Evolutionary conservation across 2,329 filamentous ascomycete species (phyloP).

Genomic region (Neocucurbitaria cava): DNA sequence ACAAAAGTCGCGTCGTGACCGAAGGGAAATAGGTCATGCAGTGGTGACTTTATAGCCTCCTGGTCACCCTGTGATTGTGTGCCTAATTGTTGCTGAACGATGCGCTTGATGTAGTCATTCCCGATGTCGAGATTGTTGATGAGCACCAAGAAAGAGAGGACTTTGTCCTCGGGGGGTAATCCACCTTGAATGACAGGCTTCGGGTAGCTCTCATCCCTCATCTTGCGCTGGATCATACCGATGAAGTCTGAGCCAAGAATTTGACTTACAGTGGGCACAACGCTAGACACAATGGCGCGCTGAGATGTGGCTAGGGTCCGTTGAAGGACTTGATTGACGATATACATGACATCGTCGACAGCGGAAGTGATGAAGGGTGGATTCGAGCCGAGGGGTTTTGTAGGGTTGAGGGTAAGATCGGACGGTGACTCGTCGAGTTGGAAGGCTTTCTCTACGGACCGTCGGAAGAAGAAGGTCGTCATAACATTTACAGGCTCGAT

Average conservation of each 20-base stretch:
- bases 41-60: conserved; percentile 49
- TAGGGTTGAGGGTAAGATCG: conserved; percentile 78
- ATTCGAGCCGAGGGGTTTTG: conserved; percentile 74
- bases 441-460: conserved; percentile 96
- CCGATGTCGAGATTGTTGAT: conserved; percentile 96
- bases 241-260: conserved; percentile 90
- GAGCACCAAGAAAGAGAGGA: conserved; percentile 87
- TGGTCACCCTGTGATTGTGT: conserved; percentile 44
- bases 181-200: conserved; percentile 78
- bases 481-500: conserved; percentile 85
- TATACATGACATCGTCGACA: conserved; percentile 99
- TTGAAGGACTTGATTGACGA: conserved; percentile 89
- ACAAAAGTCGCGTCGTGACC: conserved; percentile 76
- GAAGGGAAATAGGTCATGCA: conserved; percentile 76
- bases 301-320: conserved; percentile 88
- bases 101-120: conserved; percentile 87
- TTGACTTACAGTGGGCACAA: conserved; percentile 78
- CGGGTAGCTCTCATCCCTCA: conserved; percentile 95
- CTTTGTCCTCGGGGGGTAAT: conserved; percentile 84
- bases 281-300: conserved; percentile 75
- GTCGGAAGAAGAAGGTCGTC: conserved; percentile 95
- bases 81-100: conserved; percentile 73
- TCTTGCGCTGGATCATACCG: conserved; percentile 95
- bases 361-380: conserved; percentile 92
- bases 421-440: conserved; percentile 89